Evolutionary conservation across 768 basidiomycete species (phyloP), one percentile per base, ranked within the genome.

Genomic region (Rhizopogon vulgaris): DNA sequence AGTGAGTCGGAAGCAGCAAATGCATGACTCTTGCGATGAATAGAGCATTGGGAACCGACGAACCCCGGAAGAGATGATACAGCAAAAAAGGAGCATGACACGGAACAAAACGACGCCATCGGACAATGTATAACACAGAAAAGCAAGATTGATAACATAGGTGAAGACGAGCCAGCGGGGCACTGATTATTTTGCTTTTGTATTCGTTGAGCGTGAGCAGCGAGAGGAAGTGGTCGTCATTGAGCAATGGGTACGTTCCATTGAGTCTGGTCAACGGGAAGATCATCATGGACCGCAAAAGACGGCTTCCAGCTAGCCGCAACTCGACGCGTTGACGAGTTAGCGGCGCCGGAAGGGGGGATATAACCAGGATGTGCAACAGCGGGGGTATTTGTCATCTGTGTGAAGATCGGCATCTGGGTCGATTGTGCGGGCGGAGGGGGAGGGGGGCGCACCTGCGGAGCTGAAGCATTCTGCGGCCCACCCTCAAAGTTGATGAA

Each of bases 321-420:
- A 37, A 79, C 82, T 4, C 83, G 78, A 38, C 83, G 75, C 24
- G 68, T 74, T 8, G 75, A 72, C 1, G 75, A 73, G 51, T 76
- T 58, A 3, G 67, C 61, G 18, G 83, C 82, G 45, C 80, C 83
- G 11, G 79, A 54, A 12, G 83, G 82, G 5, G 83, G 83, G 0
- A 71, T 63, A 56, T 84, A 84, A 6, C 52, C 54, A 18, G 49
- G 22, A 17, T 55, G 39, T 7, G 56, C 51, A 6, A 54, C 40
- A 17, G 41, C 43, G 8, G 59, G 34, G 3, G 59, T 40, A 36
- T 63, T 61, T 6, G 63, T 61, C 64, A 63, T 60, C 58, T 58
- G 70, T 45, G 56, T 60, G 49, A 64, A 65, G 41, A 62, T 62
- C 22, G 62, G 52, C 49, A 60, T 60, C 34, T 53, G 48, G 38